These are phyloP conservation scores for Hibiscus mutabilis DNA, from an alignment of 345 rosid genomes.

Conservation along the genomic window DNA sequence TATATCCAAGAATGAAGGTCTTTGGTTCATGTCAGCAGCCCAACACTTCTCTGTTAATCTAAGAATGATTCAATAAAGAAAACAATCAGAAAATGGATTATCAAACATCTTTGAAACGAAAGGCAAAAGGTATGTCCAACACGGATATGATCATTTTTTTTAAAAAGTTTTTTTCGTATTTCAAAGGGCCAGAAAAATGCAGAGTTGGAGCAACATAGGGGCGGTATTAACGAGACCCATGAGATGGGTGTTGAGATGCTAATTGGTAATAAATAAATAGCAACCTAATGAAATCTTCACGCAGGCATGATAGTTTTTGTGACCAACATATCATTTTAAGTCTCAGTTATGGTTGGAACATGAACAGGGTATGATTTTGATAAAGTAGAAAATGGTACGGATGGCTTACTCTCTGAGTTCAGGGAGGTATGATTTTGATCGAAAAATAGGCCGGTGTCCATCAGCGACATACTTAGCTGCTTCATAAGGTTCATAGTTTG, in stretches of 20 bases:
- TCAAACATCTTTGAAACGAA: neutral
- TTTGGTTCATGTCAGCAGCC: constrained; percentile 77
- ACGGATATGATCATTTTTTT: neutral
- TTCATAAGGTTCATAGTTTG: constrained; percentile 82
- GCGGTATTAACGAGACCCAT: neutral
- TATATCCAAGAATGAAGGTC: constrained; percentile 89
- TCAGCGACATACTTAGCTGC: constrained; percentile 91
- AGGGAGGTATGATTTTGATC: constrained; percentile 60
- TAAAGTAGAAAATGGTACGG: neutral
- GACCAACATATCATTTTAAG: constrained; percentile 1
- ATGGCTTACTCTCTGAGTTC: constrained; percentile 79
- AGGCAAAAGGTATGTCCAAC: neutral
- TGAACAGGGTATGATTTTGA: neutral
- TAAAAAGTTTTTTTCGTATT: neutral
- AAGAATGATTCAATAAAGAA: constrained; percentile 12
- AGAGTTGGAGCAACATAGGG: neutral
- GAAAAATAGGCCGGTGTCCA: constrained; percentile 80
- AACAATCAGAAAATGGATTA: constrained; percentile 12
- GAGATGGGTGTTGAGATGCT: neutral
- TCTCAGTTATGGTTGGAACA: neutral
- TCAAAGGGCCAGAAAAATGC: too few relatives aligned
- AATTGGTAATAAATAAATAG: neutral
- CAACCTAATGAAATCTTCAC: neutral
- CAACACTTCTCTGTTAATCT: constrained; percentile 82
- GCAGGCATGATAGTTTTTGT: neutral